phyloP scores from a whole-genome alignment of 2,329 filamentous ascomycete species.

The Colletotrichum sp. region DNA sequence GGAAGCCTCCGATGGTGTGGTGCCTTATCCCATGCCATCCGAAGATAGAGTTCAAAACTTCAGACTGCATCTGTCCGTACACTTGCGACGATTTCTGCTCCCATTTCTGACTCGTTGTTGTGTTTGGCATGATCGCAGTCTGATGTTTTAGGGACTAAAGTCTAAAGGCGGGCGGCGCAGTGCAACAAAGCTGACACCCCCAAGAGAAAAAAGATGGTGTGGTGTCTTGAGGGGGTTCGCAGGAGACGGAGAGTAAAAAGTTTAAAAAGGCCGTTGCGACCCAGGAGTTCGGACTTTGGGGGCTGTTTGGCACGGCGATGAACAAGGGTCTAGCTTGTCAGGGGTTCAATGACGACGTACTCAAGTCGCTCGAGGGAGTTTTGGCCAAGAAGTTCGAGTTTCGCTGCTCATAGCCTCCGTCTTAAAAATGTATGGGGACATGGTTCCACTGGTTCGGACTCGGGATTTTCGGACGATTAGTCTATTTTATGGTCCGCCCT shows the following conservation, averaged over 20 bases:
- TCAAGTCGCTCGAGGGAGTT: conserved; percentile 1
- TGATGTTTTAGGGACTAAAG: neutral
- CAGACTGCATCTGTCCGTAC: neutral
- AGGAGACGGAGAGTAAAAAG: neutral
- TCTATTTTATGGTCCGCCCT: neutral
- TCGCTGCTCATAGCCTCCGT: neutral
- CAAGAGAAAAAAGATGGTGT: neutral
- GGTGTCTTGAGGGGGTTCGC: neutral
- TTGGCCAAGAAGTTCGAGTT: conserved; percentile 15
- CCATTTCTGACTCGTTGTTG: neutral
- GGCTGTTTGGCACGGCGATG: neutral
- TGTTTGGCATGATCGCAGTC: neutral
- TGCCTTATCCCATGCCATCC: neutral
- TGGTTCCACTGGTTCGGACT: neutral
- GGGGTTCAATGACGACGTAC: neutral
- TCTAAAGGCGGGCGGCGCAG: neutral
- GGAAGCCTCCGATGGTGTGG: neutral
- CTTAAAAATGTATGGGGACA: neutral
- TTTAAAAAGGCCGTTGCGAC: neutral
- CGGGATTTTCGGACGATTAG: neutral
- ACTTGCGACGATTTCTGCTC: conserved; percentile 4
- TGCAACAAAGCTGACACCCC: neutral
- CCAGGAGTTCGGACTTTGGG: neutral
- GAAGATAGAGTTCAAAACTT: conserved; percentile 11
- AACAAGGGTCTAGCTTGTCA: neutral